Percentiles rank a stretch among this genome's conserved stretches.
Evolutionary conservation across 2,329 filamentous ascomycete species (phyloP).

Genomic region (Fusarium sp.): DNA sequence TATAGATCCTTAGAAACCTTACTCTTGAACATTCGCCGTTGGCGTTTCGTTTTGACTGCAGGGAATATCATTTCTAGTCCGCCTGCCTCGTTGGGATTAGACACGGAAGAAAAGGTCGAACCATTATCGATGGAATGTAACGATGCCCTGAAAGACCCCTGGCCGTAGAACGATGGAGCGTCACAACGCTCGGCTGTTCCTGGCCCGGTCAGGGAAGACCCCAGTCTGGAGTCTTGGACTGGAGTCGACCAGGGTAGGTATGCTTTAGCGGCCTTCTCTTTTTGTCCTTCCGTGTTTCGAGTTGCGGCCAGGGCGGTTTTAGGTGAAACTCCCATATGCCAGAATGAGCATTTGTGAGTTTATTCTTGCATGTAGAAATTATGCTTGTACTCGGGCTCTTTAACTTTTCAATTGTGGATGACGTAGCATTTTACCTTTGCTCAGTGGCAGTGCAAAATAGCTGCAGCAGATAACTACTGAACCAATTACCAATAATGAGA

Average conservation of each 20-base stretch:
- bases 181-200: slow-evolving; percentile 5
- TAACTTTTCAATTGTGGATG: slow-evolving; percentile 24
- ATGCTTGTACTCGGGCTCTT: slow-evolving; percentile 5
- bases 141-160: slow-evolving; percentile 15
- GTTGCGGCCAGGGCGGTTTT: slow-evolving; percentile 41
- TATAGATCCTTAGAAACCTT: not conserved
- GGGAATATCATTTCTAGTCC: slow-evolving; percentile 3
- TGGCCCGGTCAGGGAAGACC: slow-evolving; percentile 2
- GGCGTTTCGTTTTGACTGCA: slow-evolving; percentile 24
- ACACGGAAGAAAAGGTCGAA: slow-evolving; percentile 9
- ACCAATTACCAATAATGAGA: too few relatives aligned
- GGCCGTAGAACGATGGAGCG: slow-evolving; percentile 25
- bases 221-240: slow-evolving; percentile 5
- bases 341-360: slow-evolving; percentile 4
- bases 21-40: not conserved
- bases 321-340: slow-evolving; percentile 29
- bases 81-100: slow-evolving; percentile 19
- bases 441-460: not conserved
- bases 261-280: slow-evolving; percentile 30
- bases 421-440: slow-evolving; percentile 18
- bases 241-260: slow-evolving; percentile 13
- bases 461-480: too few relatives aligned
- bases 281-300: slow-evolving; percentile 43
- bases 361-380: slow-evolving; percentile 20
- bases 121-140: slow-evolving; percentile 22